Evolutionary conservation across 257 asterid genomes (phyloP).

Genomic region (Nicotiana paniculata): DNA sequence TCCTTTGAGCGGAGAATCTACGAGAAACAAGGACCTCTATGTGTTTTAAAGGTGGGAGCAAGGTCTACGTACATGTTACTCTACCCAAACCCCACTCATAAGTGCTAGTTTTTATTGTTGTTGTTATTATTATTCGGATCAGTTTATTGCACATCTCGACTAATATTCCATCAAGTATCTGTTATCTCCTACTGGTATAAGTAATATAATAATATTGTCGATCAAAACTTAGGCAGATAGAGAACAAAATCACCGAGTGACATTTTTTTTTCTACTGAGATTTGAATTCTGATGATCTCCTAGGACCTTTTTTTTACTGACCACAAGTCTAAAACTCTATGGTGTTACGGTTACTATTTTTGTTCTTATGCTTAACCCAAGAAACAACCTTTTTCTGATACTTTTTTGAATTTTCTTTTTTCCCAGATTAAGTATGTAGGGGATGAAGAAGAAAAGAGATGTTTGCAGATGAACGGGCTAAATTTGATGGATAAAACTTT

Average conservation of each 20-base stretch:
- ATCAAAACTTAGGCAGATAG: too few species aligned
- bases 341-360: background rate
- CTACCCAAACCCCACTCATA: too few species aligned
- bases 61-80: too few species aligned
- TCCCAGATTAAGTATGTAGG: slow-evolving; percentile 75
- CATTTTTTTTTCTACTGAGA: background rate
- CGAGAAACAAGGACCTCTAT: too few species aligned
- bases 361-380: background rate
- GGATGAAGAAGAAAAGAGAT: slow-evolving; percentile 57
- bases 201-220: too few species aligned
- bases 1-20: too few species aligned
- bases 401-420: background rate
- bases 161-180: too few species aligned
- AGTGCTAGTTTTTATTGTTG: too few species aligned
- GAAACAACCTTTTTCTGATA: background rate
- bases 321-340: background rate
- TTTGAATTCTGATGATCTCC: background rate
- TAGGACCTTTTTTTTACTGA: background rate
- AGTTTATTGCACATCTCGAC: too few species aligned
- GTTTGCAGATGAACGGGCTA: slow-evolving; percentile 70
- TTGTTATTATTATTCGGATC: too few species aligned
- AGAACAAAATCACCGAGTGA: background rate
- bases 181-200: too few species aligned
- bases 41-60: too few species aligned
- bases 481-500: slow-evolving; percentile 71